Evolutionary conservation across 176 grass and related monocot genomes (phyloP).

Genomic region (Poa annua): DNA sequence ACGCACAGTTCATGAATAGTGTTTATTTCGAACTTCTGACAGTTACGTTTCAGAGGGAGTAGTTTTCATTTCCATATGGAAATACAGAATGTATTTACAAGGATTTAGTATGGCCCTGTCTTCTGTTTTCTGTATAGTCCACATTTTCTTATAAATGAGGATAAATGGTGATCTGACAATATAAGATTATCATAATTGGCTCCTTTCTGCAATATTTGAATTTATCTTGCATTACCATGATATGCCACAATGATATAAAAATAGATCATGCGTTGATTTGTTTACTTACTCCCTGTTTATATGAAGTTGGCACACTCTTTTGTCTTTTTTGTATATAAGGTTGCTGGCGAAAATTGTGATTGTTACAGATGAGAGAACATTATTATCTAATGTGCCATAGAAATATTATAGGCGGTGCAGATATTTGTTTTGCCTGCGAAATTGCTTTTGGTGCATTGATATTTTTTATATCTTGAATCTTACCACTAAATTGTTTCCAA

Average conservation of each 20-base stretch:
- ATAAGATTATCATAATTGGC: slow-evolving; percentile 4
- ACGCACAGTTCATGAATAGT: not conserved
- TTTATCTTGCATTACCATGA: slow-evolving; percentile 5
- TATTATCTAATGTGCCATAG: slow-evolving; percentile 1
- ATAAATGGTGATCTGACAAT: not conserved
- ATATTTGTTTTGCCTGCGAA: slow-evolving; percentile 13
- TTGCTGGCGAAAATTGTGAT: not conserved
- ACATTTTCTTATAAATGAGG: slow-evolving; percentile 13
- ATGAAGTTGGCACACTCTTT: slow-evolving; percentile 10
- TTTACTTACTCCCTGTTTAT: slow-evolving; percentile 18
- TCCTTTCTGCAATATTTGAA: slow-evolving; percentile 18
- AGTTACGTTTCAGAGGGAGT: not conserved
- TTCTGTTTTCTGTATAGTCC: slow-evolving; percentile 9
- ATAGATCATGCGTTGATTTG: slow-evolving; percentile 5
- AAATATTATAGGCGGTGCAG: not conserved
- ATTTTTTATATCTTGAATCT: not conserved
- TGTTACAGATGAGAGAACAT: slow-evolving; percentile 6
- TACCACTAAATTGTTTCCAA: slow-evolving; percentile 4
- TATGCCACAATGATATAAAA: slow-evolving; percentile 7
- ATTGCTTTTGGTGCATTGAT: slow-evolving; percentile 32
- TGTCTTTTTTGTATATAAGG: slow-evolving; percentile 3
- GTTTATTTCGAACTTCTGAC: slow-evolving; percentile 18
- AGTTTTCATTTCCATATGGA: slow-evolving; percentile 31
- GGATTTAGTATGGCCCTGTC: not conserved
- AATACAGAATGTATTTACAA: slow-evolving; percentile 6